phyloP scores from a whole-genome alignment of 129 eudicot species.

The Escallonia rubra region DNA sequence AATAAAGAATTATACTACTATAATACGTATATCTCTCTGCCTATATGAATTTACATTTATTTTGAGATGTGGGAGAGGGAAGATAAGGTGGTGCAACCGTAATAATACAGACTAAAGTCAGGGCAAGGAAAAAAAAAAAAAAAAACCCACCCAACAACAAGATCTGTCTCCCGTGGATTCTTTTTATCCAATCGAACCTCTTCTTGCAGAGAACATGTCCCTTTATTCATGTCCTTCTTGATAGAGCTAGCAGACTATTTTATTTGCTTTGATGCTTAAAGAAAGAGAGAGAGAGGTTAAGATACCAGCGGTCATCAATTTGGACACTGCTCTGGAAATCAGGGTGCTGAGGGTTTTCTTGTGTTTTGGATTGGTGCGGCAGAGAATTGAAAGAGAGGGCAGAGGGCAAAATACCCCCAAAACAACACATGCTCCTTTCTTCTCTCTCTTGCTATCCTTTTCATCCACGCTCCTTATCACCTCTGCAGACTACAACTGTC shows the following conservation, averaged over 20 bases:
- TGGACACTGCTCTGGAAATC: slow-evolving; percentile 11
- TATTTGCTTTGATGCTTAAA: slow-evolving; percentile 1
- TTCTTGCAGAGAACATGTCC: slow-evolving; percentile 75
- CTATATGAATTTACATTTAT: too few species aligned
- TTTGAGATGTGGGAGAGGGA: slow-evolving; percentile 27
- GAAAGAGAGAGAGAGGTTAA: neutral
- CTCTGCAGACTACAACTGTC: slow-evolving; percentile 20
- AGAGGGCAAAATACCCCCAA: neutral
- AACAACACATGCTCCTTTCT: slow-evolving; percentile 7
- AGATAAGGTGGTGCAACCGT: slow-evolving; percentile 36
- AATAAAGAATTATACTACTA: neutral
- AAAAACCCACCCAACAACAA: slow-evolving; percentile 57
- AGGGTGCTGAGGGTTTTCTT: slow-evolving; percentile 14
- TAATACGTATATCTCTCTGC: too few species aligned
- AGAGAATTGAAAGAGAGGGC: slow-evolving; percentile 4
- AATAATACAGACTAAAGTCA: slow-evolving; percentile 42
- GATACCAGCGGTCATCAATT: neutral
- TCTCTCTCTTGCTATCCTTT: slow-evolving; percentile 7
- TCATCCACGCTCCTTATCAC: neutral
- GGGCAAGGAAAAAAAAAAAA: slow-evolving; percentile 12
- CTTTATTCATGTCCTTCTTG: slow-evolving; percentile 42
- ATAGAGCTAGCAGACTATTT: slow-evolving; percentile 8
- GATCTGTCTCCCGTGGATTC: slow-evolving; percentile 61
- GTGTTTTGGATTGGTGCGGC: slow-evolving; percentile 16
- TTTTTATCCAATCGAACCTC: slow-evolving; percentile 79